Percentiles rank a stretch among this genome's conserved stretches.
Conservation (phyloP, 441 rosid genomes). For the Jatropha podagrica region DNA sequence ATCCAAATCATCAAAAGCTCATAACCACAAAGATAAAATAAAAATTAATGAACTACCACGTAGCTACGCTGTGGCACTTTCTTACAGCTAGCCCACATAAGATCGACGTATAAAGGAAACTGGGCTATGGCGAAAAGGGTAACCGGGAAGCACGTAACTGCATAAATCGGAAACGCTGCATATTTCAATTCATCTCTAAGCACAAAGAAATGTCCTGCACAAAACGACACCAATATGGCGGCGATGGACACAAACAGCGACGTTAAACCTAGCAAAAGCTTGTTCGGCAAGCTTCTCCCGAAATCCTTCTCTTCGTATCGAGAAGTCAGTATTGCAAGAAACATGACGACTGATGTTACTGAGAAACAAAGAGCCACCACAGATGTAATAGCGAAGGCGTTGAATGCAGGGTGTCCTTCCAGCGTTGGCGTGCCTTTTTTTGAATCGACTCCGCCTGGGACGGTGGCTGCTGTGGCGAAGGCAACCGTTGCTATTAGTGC, state of each 20-base stretch:
- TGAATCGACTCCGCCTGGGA: conserved; percentile 39
- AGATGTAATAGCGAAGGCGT: conserved; percentile 44
- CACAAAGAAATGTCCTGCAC: conserved; percentile 50
- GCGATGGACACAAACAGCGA: conserved; percentile 45
- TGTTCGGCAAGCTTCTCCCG: conserved; percentile 27
- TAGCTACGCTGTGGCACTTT: conserved; percentile 47
- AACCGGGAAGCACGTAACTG: conserved; percentile 43
- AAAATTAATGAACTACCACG: conserved; percentile 10
- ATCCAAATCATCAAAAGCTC: too few relatives aligned
- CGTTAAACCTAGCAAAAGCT: conserved; percentile 41
- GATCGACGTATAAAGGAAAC: conserved; percentile 44
- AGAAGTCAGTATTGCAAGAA: conserved; percentile 48
- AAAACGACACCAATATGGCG: conserved; percentile 42
- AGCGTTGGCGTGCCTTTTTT: conserved; percentile 33
- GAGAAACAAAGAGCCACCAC: conserved; percentile 51
- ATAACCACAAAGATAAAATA: background rate
- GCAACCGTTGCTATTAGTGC: conserved; percentile 53
- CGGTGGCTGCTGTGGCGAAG: conserved; percentile 43
- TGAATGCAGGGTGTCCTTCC: conserved; percentile 37
- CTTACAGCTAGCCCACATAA: conserved; percentile 34
- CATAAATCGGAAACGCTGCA: conserved; percentile 43
- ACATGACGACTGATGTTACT: conserved; percentile 37
- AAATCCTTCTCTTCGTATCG: conserved; percentile 44
- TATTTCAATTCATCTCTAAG: conserved; percentile 32
- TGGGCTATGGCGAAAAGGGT: conserved; percentile 43